phyloP scores from a whole-genome alignment of 352 stramenopile genomes.

The Nothophytophthora sp. region DNA sequence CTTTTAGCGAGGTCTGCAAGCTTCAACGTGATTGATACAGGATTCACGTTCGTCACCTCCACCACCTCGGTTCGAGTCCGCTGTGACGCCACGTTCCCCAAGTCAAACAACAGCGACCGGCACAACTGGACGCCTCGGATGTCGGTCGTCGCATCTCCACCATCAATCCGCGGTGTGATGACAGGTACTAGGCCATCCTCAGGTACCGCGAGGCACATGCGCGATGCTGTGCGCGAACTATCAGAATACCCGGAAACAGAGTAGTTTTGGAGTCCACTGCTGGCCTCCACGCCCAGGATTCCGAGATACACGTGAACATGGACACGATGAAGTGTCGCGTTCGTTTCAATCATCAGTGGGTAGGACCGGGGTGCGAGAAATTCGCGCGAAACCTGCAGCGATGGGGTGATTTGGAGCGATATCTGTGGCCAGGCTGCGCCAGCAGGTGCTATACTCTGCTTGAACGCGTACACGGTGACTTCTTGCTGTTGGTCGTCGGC shows the following conservation, averaged over 20 bases:
- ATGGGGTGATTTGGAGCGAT: constrained; percentile 26
- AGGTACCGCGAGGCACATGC: constrained; percentile 13
- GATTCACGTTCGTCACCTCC: constrained; percentile 50
- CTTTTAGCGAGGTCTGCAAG: constrained; percentile 15
- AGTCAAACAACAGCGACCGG: constrained; percentile 39
- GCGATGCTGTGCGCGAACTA: constrained; percentile 3
- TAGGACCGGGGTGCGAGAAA: constrained; percentile 16
- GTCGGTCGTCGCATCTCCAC: constrained; percentile 4
- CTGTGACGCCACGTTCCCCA: constrained; percentile 40
- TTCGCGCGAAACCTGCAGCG: not conserved
- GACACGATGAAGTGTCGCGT: constrained; percentile 36
- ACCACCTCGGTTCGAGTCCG: constrained; percentile 33
- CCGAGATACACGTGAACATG: constrained; percentile 36
- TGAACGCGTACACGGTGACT: constrained; percentile 35
- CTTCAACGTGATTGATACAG: constrained; percentile 30
- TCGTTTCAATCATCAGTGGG: constrained; percentile 41
- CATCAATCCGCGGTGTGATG: constrained; percentile 14
- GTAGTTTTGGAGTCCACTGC: constrained; percentile 21
- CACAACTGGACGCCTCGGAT: constrained; percentile 29
- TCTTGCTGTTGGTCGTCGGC: constrained; percentile 11
- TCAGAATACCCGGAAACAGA: constrained; percentile 18
- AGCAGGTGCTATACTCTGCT: constrained; percentile 11
- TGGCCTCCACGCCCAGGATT: constrained; percentile 31
- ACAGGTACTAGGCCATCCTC: constrained; percentile 8
- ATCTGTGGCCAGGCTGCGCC: constrained; percentile 34